Evolutionary conservation across 441 rosid species (phyloP).

Genomic region (Syzygium malaccense): DNA sequence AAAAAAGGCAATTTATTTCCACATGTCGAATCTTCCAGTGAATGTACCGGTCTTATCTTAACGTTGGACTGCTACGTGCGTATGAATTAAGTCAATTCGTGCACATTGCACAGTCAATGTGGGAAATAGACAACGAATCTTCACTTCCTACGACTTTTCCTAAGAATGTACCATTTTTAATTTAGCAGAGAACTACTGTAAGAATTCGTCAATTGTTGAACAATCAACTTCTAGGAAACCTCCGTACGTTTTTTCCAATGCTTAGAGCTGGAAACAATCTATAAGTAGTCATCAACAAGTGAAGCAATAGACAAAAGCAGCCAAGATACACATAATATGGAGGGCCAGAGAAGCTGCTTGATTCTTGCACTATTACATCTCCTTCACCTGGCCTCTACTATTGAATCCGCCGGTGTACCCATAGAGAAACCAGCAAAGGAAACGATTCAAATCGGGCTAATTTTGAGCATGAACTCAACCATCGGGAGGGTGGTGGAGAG

Average conservation of each 20-base stretch:
- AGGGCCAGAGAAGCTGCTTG: neutral
- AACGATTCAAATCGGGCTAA: neutral
- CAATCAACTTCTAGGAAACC: neutral
- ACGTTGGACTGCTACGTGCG: neutral
- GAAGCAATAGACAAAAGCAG: neutral
- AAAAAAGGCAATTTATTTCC: too few relatives aligned
- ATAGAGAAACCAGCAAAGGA: neutral
- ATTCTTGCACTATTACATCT: neutral
- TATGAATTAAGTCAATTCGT: neutral
- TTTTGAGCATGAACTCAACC: neutral
- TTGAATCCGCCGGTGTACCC: neutral
- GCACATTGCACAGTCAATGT: neutral
- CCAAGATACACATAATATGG: neutral
- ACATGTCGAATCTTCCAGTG: neutral
- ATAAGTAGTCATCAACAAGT: neutral
- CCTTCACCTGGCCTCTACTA: neutral
- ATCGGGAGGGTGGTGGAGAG: neutral
- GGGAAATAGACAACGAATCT: too few relatives aligned
- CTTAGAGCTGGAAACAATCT: neutral
- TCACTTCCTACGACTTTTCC: too few relatives aligned
- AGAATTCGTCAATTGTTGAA: neutral
- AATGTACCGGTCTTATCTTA: neutral
- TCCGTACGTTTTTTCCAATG: neutral
- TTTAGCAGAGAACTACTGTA: too few relatives aligned
- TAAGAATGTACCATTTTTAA: too few relatives aligned